Evolutionary conservation across 2,329 filamentous ascomycete species (phyloP), one percentile per base, ranked within the genome.

Genomic region (Trichothecium roseum): DNA sequence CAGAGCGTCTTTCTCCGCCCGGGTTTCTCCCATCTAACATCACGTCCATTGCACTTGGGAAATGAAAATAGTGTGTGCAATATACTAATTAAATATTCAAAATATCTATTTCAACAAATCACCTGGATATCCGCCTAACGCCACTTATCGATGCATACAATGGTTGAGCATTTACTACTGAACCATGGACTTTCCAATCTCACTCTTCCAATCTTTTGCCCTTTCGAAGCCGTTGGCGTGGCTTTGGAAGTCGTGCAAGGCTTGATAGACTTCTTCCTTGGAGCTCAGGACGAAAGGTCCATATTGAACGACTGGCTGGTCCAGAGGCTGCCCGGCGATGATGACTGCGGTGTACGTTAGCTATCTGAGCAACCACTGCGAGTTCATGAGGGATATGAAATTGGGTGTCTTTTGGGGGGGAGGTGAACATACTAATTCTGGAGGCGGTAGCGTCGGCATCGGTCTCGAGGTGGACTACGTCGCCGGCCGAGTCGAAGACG

Each of bases 231-330:
- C 84, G 55, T 89, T 88, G 27, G 70, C 66, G 42, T 74, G 68
- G 12, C 68, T 76, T 60, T 84, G 80, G 50, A 77, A 91, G 55
- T 91, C 84, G 47, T 74, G 62, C 57, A 91, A 68, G 2, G 84
- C 83, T 63, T 89, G 71, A 49, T 82, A 78, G 4, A 89, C 80
- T 45, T 83, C 77, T 36, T 83, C 77, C 52, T 81, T 66, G 29
- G 70, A 74, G 40, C 64, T 85, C 40, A 87, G 59, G n/a, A 91
- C 85, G 52, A 91, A 91, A 1, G 85, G 84, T 0, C 84, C 85
- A 48, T 89, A 88, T 63, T 91, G 84, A 24, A 89, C 78, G 26
- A 91, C 72, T 28, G 78, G 72, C 60, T 91, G 84, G 47, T 89
- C 80, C 1, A 89, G 66, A 3, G 87, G 85, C 45, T 83, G 72